Conservation (phyloP, 441 rosid species). For the Erysimum pusillum region DNA sequence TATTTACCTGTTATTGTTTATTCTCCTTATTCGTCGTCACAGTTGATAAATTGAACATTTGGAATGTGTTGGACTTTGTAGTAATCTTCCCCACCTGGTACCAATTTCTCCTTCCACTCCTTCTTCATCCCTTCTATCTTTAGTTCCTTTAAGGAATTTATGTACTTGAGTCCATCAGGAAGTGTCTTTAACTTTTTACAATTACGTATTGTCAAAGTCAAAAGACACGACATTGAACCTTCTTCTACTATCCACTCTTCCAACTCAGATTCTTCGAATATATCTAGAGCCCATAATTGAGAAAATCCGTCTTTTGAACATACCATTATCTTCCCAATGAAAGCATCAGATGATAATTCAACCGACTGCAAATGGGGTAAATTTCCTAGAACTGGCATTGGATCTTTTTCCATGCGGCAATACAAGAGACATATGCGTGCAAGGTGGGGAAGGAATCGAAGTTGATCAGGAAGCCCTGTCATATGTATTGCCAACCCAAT, state of each 20-base stretch:
- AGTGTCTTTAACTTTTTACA: neutral
- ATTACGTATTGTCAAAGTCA: neutral
- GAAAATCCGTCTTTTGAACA: neutral
- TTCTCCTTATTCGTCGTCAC: neutral
- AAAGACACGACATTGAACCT: neutral
- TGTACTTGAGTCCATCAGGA: neutral
- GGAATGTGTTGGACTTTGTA: neutral
- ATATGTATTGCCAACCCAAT: fast-evolving
- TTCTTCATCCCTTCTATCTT: neutral
- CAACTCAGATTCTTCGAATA: neutral
- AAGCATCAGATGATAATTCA: neutral
- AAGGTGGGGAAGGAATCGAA: neutral
- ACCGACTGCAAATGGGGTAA: constrained; percentile 3
- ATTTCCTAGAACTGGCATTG: constrained; percentile 8
- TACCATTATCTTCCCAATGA: neutral
- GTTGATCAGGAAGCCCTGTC: neutral
- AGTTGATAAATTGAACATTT: neutral
- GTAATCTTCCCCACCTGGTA: neutral
- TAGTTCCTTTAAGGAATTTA: neutral
- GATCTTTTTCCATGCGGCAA: constrained; percentile 6
- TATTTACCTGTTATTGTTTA: neutral
- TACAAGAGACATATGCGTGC: fast-evolving
- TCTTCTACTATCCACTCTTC: constrained; percentile 10
- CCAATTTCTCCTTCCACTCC: neutral
- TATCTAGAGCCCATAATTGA: fast-evolving